Base-by-base conservation (phyloP, 495 filamentous ascomycete genomes). In the Penicillium pancosmium region DNA sequence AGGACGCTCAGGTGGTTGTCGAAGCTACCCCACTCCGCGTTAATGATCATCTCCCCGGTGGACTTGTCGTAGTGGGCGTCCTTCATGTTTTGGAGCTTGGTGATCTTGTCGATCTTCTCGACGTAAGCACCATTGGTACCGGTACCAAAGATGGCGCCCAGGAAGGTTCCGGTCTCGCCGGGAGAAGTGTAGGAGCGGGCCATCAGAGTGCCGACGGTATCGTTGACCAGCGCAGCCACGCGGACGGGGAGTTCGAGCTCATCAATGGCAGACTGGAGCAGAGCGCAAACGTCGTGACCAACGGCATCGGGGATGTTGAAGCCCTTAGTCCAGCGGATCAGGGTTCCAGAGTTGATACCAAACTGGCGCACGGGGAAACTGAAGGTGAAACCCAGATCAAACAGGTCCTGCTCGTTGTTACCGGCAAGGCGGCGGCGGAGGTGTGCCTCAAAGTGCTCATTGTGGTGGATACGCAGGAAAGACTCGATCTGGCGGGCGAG, bases 21-120 rank as follows among this genome's bases (percentile, higher is more conserved):
- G 66, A 98, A 98, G 56, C 91, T 95, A 54, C 94, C 94, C 94
- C 94, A 98, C 77, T 98, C 94, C 3, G 91, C 93, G 74, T 98
- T 98, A 71, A 98, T 85, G 55, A 98, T 91, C 94, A 98, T 98
- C 55, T 93, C 84, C 18, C 92, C 92, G 0, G 93, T 95, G 4
- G 84, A 86, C 48, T 82, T 84, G 72, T 98, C 92, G 63, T 89
- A 95, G 19, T 87, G 81, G 27, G 73, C 76, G 54, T 74, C 73
- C 51, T 80, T 70, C 47, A 78, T 77, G 12, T 68, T 62, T 34
- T 64, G 53, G 46, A 84, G 66, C 67, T 84, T 84, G 46, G 73
- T 79, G 31, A 84, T 66, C 46, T 73, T 78, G 25, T 78, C 67
- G 12, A 81, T 68, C 63, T 80, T 81, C 69, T 83, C 74, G 16